Percentiles rank a stretch among this genome's conserved stretches.
Evolutionary conservation across 306 rosid species (phyloP).

Genomic region (Quillaja saponaria): DNA sequence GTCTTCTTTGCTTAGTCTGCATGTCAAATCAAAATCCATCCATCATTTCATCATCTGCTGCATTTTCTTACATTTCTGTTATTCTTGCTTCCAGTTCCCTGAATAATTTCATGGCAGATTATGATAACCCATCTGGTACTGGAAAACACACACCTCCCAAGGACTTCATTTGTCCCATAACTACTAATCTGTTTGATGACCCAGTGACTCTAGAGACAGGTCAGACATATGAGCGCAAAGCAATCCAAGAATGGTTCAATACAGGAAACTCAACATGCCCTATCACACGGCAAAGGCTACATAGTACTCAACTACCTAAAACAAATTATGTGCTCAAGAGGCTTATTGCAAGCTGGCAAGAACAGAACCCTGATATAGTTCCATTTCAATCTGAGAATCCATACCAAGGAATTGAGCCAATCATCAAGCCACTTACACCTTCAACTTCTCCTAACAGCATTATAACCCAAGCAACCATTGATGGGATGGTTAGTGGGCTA

Average conservation of each 20-base stretch:
- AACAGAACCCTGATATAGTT: constrained; percentile 47
- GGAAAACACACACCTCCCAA: constrained; percentile 66
- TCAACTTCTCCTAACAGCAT: constrained; percentile 68
- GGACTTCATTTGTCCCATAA: constrained; percentile 91
- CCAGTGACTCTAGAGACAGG: constrained; percentile 98
- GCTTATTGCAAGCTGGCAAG: constrained; percentile 88
- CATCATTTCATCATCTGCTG: constrained; percentile 25
- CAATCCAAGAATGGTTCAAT: constrained; percentile 88
- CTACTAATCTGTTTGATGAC: constrained; percentile 81
- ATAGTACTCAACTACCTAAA: constrained; percentile 70
- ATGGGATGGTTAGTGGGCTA: constrained; percentile 58
- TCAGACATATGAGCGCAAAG: constrained; percentile 86
- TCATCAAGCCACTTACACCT: constrained; percentile 37
- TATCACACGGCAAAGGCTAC: constrained; percentile 82
- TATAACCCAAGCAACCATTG: constrained; percentile 58
- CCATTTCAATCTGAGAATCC: constrained; percentile 41
- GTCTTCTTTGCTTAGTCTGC: too few species aligned
- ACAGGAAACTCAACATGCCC: constrained; percentile 84
- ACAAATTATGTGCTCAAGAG: constrained; percentile 91
- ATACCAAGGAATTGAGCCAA: constrained; percentile 27
- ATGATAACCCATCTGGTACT: constrained; percentile 34
- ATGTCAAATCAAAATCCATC: constrained; percentile 17
- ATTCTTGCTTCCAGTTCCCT: constrained; percentile 48
- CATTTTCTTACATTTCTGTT: constrained; percentile 36
- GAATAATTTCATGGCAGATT: constrained; percentile 50